Evolutionary conservation across 805 yeast species (phyloP).

Genomic region (Myxozyma geophila): DNA sequence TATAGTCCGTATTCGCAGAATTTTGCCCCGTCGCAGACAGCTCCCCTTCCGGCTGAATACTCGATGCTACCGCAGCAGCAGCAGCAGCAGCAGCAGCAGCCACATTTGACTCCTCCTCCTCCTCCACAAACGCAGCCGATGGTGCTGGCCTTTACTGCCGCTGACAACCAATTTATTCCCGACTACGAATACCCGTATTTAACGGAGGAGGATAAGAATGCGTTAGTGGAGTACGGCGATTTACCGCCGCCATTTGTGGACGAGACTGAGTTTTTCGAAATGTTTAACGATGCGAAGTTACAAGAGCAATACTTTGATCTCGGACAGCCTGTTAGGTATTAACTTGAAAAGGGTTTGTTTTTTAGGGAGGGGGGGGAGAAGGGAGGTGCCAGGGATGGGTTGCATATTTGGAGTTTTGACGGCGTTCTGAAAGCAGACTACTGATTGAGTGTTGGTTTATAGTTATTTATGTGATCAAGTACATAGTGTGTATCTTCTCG

Average conservation of each 20-base stretch:
- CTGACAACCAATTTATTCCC: background rate
- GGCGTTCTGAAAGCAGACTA: background rate
- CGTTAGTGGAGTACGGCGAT: background rate
- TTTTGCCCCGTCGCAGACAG: background rate
- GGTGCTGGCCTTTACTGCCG: background rate
- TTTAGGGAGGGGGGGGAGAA: too few species aligned
- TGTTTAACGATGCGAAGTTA: background rate
- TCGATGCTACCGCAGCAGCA: background rate
- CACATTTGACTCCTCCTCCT: background rate
- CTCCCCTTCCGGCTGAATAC: background rate
- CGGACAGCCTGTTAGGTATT: background rate
- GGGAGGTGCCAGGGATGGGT: background rate
- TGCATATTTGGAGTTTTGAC: background rate
- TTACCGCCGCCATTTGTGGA: slow-evolving; percentile 2
- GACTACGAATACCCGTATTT: background rate
- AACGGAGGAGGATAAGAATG: slow-evolving; percentile 1
- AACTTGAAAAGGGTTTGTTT: too few species aligned
- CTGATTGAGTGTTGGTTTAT: too few species aligned
- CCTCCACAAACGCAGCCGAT: background rate
- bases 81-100: background rate
- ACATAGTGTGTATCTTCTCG: too few species aligned
- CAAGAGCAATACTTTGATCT: background rate
- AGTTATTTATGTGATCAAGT: too few species aligned
- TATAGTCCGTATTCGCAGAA: background rate
- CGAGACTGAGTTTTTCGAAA: slow-evolving; percentile 1